Conservation (phyloP, 2,329 filamentous ascomycete genomes). For the Penicillium sp. region DNA sequence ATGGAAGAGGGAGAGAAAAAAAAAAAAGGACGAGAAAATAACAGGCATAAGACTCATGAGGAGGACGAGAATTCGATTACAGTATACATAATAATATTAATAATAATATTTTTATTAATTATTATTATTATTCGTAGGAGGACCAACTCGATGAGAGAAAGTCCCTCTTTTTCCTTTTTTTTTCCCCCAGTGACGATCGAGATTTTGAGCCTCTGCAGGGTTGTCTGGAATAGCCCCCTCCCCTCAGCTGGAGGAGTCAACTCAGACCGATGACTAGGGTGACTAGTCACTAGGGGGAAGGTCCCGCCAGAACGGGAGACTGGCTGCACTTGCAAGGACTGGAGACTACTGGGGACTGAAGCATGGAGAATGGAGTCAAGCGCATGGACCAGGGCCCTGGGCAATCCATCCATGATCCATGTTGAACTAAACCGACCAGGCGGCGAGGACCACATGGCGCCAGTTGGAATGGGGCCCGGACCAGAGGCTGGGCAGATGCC, state of each 20-base stretch:
- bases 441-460: slow-evolving; percentile 16
- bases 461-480: slow-evolving; percentile 4
- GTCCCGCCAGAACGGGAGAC: not conserved
- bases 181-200: slow-evolving; percentile 31
- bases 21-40: not conserved
- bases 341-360: not conserved
- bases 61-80: not conserved
- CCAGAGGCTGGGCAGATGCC: slow-evolving; percentile 18
- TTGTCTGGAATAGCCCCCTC: slow-evolving; percentile 24
- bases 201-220: slow-evolving; percentile 36
- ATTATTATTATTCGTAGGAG: not conserved
- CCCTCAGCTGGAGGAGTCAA: slow-evolving; percentile 22
- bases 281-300: too few species aligned
- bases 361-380: not conserved
- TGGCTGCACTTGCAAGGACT: not conserved
- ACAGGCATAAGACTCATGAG: not conserved
- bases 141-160: not conserved
- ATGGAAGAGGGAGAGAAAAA: not conserved
- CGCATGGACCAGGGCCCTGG: slow-evolving; percentile 7
- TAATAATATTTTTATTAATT: not conserved
- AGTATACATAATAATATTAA: not conserved
- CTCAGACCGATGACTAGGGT: slow-evolving; percentile 6
- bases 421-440: slow-evolving; percentile 6
- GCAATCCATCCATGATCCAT: not conserved
- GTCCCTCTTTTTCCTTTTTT: not conserved